Base-by-base conservation (phyloP, 2,329 filamentous ascomycete species). In the Rhinocladiella mackenziei region DNA sequence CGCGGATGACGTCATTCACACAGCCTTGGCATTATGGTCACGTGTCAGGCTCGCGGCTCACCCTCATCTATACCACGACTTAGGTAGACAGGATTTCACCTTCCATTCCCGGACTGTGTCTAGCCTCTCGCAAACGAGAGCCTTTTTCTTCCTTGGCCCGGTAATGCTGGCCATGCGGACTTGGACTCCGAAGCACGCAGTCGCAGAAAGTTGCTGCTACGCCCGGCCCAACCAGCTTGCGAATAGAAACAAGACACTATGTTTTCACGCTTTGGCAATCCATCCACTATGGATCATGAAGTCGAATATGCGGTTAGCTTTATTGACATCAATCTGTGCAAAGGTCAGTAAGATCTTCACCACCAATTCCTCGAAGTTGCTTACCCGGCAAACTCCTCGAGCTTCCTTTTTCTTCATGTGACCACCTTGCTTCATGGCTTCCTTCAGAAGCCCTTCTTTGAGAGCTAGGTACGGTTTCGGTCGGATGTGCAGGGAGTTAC, bases 381-480 rank as follows among this genome's bases (percentile, higher is more conserved):
- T 58, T 56, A 74, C 72, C 61, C 75, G 77, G 61, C 85, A 89
- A 18, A 97, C 83, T 60, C 94, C 86, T 61, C 84, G 86, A 2
- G 89, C 89, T 56, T 91, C 83, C 68, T 96, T 97, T 76, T 92
- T 95, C 73, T 95, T 97, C 5, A 98, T 69, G 9, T 76, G 78
- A 1, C 92, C 92, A 46, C 92, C 91, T 46, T 83, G 82, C 67
- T 91, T 92, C 63, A 95, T 78, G 0, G 91, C 87, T 62, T 97
- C 91, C 58, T 87, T 86, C 39, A 97, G 67, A n/a, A 97, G 74
- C 50, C 86, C 82, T 63, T 96, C 89, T 66, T 98, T 98, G 66
- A 97, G 88, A 60, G 88, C 88, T 4, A 96, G 68, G 64, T 96
- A 98, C 1, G 92, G 87, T 69, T 98, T 98, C 1, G 92, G 92